phyloP scores from a whole-genome alignment of 768 basidiomycete genomes.

The Pisolithus orientalis region DNA sequence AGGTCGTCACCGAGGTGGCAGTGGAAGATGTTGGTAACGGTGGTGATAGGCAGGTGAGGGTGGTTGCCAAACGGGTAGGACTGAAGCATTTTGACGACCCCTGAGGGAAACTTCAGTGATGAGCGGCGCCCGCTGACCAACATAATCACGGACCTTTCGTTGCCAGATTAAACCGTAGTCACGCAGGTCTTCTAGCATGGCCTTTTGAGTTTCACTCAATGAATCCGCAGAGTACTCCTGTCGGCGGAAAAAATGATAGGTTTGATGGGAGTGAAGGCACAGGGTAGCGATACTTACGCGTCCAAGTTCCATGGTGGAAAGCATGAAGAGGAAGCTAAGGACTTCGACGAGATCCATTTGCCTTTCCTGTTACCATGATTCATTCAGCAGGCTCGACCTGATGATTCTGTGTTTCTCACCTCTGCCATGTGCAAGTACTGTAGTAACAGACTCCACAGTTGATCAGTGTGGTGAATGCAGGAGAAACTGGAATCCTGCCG shows the following conservation, averaged over 20 bases:
- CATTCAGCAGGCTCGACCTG: slow-evolving; percentile 7
- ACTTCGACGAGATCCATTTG: slow-evolving; percentile 92
- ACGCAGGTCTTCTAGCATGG: slow-evolving; percentile 87
- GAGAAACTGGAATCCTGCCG: slow-evolving; percentile 92
- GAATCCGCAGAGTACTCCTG: slow-evolving; percentile 88
- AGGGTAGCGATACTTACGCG: slow-evolving; percentile 42
- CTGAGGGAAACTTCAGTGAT: slow-evolving; percentile 30
- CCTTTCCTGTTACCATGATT: slow-evolving; percentile 68
- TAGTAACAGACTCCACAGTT: slow-evolving; percentile 90
- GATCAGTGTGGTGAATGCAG: slow-evolving; percentile 90
- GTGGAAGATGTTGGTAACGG: slow-evolving; percentile 56
- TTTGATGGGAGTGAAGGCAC: not conserved
- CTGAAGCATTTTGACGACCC: slow-evolving; percentile 76
- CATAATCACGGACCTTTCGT: slow-evolving; percentile 47
- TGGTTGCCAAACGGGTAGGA: slow-evolving; percentile 92
- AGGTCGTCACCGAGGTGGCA: slow-evolving; percentile 9
- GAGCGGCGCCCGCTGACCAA: slow-evolving; percentile 3
- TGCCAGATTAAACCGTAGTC: slow-evolving; percentile 95
- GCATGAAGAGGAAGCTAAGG: slow-evolving; percentile 91
- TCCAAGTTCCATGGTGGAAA: slow-evolving; percentile 94
- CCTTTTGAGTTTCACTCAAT: slow-evolving; percentile 70
- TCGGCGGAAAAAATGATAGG: slow-evolving; percentile 3
- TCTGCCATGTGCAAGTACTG: slow-evolving; percentile 86
- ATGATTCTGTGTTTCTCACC: slow-evolving; percentile 35
- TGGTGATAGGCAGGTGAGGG: slow-evolving; percentile 86